Conservation (phyloP, 2,329 filamentous ascomycete genomes). For the Monosporascus sp. region DNA sequence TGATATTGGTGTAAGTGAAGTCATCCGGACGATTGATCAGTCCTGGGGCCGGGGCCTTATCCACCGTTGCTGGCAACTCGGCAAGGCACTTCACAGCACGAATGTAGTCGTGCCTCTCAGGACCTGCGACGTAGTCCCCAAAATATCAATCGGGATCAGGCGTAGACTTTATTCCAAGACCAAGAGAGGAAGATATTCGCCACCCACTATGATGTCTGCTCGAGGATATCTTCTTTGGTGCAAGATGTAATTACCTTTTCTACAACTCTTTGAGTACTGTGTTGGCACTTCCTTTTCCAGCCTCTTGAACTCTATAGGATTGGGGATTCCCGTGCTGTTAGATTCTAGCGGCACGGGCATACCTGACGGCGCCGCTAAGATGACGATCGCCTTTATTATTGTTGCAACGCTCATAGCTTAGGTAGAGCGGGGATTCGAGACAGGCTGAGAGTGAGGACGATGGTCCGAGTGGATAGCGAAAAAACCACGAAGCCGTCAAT, state of each 20-base stretch:
- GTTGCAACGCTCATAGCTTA: not conserved
- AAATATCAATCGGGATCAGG: not conserved
- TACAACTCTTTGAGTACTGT: not conserved
- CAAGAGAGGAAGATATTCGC: not conserved
- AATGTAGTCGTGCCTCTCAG: slow-evolving; percentile 12
- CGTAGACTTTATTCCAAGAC: not conserved
- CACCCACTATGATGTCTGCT: slow-evolving; percentile 16
- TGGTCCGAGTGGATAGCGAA: not conserved
- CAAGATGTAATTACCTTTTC: slow-evolving; percentile 1
- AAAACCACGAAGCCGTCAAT: not conserved
- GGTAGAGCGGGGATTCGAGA: not conserved
- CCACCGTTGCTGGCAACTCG: slow-evolving; percentile 8
- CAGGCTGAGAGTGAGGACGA: not conserved
- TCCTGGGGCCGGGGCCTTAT: slow-evolving; percentile 10
- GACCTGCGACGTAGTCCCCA: slow-evolving; percentile 13
- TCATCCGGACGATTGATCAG: slow-evolving; percentile 14
- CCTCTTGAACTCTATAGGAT: not conserved
- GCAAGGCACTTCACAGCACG: slow-evolving; percentile 15
- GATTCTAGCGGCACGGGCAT: not conserved
- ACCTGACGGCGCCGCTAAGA: not conserved
- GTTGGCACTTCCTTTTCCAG: not conserved
- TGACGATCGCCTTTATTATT: not conserved
- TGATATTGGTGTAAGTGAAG: slow-evolving; percentile 18
- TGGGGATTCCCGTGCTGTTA: not conserved
- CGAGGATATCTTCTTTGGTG: slow-evolving; percentile 8